Evolutionary conservation across 2,329 filamentous ascomycete genomes (phyloP).

Genomic region (Calonectria pseudoreteaudii): DNA sequence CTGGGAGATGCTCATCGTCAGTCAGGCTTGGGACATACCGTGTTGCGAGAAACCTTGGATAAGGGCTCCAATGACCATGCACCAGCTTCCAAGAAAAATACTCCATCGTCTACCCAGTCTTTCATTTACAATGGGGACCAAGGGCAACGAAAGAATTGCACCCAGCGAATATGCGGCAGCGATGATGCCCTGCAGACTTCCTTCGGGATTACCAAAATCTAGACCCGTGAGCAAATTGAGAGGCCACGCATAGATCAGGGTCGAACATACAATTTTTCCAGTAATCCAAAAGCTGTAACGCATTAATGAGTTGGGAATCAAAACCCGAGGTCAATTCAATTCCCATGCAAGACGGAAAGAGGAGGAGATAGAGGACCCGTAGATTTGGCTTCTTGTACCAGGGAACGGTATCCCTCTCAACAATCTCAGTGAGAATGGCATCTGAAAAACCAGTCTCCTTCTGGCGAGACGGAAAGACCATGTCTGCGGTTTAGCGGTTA

Average conservation of each 20-base stretch:
- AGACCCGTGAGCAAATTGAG: background rate
- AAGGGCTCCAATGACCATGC: conserved; percentile 66
- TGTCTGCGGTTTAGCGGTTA: background rate
- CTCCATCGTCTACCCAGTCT: conserved; percentile 66
- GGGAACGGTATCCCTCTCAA: conserved; percentile 47
- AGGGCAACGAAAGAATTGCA: conserved; percentile 67
- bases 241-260: too few relatives aligned
- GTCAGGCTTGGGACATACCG: conserved; percentile 47
- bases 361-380: conserved; percentile 61
- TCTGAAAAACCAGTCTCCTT: conserved; percentile 20
- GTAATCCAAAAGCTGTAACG: conserved; percentile 14
- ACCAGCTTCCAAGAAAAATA: conserved; percentile 64
- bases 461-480: conserved; percentile 15
- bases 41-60: conserved; percentile 65
- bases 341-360: conserved; percentile 66
- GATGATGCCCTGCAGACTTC: conserved; percentile 62
- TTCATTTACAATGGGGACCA: conserved; percentile 68
- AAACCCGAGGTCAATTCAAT: conserved; percentile 70
- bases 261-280: conserved; percentile 2
- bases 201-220: conserved; percentile 12
- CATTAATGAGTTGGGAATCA: conserved; percentile 47
- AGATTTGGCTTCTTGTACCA: conserved; percentile 69
- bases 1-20: background rate
- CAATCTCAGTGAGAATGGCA: conserved; percentile 47
- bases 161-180: conserved; percentile 71